These are phyloP conservation scores for Uronychia binucleata DNA, from an alignment of 73 alveolate genomes.

Conservation along the genomic window DNA sequence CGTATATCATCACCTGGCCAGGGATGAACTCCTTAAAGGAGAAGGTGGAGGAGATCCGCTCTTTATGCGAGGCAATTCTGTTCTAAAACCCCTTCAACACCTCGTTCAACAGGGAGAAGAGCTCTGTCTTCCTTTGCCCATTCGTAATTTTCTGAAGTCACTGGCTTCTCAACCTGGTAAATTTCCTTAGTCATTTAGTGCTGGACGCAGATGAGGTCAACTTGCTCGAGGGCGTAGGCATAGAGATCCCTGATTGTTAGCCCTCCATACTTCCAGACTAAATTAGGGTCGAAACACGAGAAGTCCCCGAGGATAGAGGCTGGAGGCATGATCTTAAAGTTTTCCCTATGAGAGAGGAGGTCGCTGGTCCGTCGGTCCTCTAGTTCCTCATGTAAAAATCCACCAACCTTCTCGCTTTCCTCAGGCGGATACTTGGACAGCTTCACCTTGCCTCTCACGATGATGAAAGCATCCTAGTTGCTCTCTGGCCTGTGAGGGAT, in stretches of 20 bases:
- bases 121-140: constrained; percentile 15
- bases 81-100: constrained; percentile 26
- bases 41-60: constrained; percentile 11
- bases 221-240: constrained; percentile 2
- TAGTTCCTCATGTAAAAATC: background rate
- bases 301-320: constrained; percentile 26
- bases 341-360: background rate
- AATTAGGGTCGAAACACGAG: constrained; percentile 15
- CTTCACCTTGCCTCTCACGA: background rate
- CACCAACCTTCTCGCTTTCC: background rate
- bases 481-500: background rate
- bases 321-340: constrained; percentile 19
- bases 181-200: background rate
- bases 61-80: constrained; percentile 28
- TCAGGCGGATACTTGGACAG: background rate
- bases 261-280: constrained; percentile 30
- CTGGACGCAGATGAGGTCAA: constrained; percentile 14
- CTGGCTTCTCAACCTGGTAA: too few species aligned
- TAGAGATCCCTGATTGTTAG: background rate
- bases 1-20: constrained; percentile 44
- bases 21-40: constrained; percentile 28
- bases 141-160: background rate
- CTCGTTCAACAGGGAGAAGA: constrained; percentile 36
- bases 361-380: background rate
- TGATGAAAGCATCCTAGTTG: background rate